Percentiles rank a stretch among this genome's conserved stretches.
Evolutionary conservation across 306 rosid genomes (phyloP).

Genomic region (Rosa lucieae): DNA sequence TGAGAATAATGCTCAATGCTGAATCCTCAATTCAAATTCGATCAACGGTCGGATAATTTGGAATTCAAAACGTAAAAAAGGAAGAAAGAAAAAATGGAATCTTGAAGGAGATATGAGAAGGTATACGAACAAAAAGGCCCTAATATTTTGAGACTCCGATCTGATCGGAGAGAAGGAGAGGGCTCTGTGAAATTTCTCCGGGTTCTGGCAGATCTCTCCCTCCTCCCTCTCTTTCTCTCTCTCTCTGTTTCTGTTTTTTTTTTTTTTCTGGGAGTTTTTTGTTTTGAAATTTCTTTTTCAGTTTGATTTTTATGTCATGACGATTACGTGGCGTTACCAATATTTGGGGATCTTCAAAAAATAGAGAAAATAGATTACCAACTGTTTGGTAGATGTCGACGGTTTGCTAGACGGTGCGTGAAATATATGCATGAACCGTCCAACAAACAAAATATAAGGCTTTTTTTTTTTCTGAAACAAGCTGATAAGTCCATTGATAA

Average conservation of each 20-base stretch:
- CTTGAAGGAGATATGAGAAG: neutral
- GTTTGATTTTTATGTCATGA: neutral
- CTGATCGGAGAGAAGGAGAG: constrained; percentile 56
- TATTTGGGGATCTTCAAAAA: neutral
- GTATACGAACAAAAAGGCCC: neutral
- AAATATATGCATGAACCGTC: too few species aligned
- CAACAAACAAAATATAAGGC: too few species aligned
- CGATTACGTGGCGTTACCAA: neutral
- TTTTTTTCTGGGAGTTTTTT: constrained; percentile 3
- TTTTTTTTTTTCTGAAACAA: too few species aligned
- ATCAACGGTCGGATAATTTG: neutral
- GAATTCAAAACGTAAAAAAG: neutral
- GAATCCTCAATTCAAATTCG: too few species aligned
- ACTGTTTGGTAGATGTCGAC: neutral
- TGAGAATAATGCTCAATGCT: too few species aligned
- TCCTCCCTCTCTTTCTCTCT: constrained; percentile 14
- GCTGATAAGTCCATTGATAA: too few species aligned
- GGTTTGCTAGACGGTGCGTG: neutral
- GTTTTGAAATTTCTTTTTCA: too few species aligned
- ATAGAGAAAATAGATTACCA: too few species aligned
- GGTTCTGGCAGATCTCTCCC: constrained; percentile 33
- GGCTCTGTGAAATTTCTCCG: constrained; percentile 18
- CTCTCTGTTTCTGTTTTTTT: neutral
- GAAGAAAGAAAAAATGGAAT: neutral
- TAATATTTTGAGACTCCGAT: constrained; percentile 46